Base-by-base conservation (phyloP, 2,329 filamentous ascomycete genomes). In the Fusarium brevicatenulatum region DNA sequence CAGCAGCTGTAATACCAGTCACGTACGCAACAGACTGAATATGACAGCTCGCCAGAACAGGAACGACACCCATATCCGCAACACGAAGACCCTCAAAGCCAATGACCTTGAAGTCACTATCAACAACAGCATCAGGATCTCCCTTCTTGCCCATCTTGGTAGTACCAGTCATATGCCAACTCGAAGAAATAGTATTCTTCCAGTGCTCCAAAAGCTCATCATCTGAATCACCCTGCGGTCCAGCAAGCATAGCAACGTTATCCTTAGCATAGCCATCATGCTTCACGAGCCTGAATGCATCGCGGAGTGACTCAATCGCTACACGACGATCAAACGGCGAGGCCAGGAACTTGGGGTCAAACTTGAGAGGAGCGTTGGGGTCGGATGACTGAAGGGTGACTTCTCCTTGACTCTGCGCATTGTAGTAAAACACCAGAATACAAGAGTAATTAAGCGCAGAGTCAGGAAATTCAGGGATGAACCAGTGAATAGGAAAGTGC, bases 81-180 rank as follows among this genome's bases (percentile, higher is more conserved):
- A 77, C 28, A 13, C 75, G 69, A 34, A 77, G 52, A 15, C 68
- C 70, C 16, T 77, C 63, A 10, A 77, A 65, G 2, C 75, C 75
- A 9, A 73, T 59, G 1, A 77, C 30, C 40, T 64, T 64, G 9
- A 77, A 77, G 18, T 76, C 54, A 10, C 16, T 68, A n/a, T 90
- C 86, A 11, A 90, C 86, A 34, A 82, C 86, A 2, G 85, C 84
- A 39, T 83, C 81, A 0, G 65, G 61, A 12, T 86, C 84, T 4
- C 77, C 82, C 0, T 63, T 43, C 68, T 80, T 84, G 0, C 89
- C 89, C 89, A 91, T 91, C 76, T 86, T 86, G 11, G 83, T 84
- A 0, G 89, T 91, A 0, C 87, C 86, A 2, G 83, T 87, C 85
- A 85, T 89, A 77, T 87, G 88, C 86, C 84, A 90, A 63, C 81